Evolutionary conservation across 2,329 filamentous ascomycete species (phyloP).

Genomic region (Camptophora hylomeconis): DNA sequence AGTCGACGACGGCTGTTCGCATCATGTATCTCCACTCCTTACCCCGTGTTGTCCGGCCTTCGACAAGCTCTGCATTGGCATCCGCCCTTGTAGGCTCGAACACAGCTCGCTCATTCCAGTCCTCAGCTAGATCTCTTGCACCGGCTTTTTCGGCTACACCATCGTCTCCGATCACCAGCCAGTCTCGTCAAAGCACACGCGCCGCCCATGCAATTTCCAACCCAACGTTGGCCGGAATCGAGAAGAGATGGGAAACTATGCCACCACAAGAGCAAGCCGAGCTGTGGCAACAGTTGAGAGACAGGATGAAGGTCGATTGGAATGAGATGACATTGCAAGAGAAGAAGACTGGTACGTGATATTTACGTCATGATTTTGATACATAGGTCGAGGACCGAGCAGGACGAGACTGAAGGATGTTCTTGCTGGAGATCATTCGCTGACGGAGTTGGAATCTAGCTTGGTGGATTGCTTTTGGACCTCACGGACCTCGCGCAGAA

Average conservation of each 20-base stretch:
- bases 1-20: slow-evolving; percentile 3
- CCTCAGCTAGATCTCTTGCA: slow-evolving; percentile 24
- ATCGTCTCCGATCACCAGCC: slow-evolving; percentile 26
- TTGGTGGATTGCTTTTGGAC: slow-evolving; percentile 97
- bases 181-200: slow-evolving; percentile 34
- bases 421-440: background rate
- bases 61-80: slow-evolving; percentile 23
- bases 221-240: slow-evolving; percentile 92
- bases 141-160: slow-evolving; percentile 24
- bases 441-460: too few species aligned
- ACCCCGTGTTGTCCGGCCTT: slow-evolving; percentile 33
- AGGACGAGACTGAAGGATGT: background rate
- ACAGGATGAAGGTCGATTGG: slow-evolving; percentile 99
- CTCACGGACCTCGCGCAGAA: slow-evolving; percentile 80
- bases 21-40: slow-evolving; percentile 33
- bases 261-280: slow-evolving; percentile 98
- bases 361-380: slow-evolving; percentile 3
- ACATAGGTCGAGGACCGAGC: too few species aligned
- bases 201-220: slow-evolving; percentile 92
- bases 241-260: slow-evolving; percentile 98
- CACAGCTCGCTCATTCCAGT: slow-evolving; percentile 13
- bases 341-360: slow-evolving; percentile 87
- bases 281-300: slow-evolving; percentile 94
- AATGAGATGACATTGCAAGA: slow-evolving; percentile 86
- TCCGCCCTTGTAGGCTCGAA: slow-evolving; percentile 10